Base-by-base conservation (phyloP, 345 rosid species). In the Punica granatum region DNA sequence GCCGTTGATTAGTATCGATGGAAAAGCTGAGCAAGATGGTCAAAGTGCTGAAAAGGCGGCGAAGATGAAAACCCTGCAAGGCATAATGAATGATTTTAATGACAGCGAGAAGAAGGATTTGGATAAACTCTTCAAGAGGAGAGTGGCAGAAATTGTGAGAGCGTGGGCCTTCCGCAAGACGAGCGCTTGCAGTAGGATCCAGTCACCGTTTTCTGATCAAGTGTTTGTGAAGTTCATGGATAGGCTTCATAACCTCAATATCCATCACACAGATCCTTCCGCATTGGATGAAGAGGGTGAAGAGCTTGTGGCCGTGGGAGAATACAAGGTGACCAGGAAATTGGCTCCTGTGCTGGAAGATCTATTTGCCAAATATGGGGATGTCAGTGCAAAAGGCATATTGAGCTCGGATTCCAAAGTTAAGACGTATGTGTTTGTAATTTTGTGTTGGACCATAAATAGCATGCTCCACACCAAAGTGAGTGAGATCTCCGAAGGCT, bases 321-420 rank as follows among this genome's bases (percentile, higher is more conserved):
- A 64, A 23, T 64, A 64, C 53, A 64, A 64, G 19, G 48, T 64
- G 36, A 39, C 67, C 23, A 2, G n/a, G 67, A 64, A 64, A 16
- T 42, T 64, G 16, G 54, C 67, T 14, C 53, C 67, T 1, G 25
- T 42, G 51, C 67, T 64, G 12, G 48, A 3, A 42, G 3, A 64
- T 15, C 7, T 18, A 33, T 16, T 64, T 64, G 8, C 0, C 0
- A 8, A 0, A 14, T 6, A 0, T n/a, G 67, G 67, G 33, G 67
- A 64, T 0, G 15, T 42, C 9, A 64, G 67, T 34, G 36, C 43
- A 0, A n/a, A 41, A 41, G 23, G 53, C 36, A 28, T 0, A 8
- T 23, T 64, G 1, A 2, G 11, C 19, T 21, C 0, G 14, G 44
- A 41, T 0, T 49, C 67, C 4, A 64, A 0, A 0, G 48, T 28